Percentiles rank a stretch among this genome's conserved stretches.
These are phyloP conservation scores for Botrytis sinoallii DNA, from an alignment of 2,329 filamentous ascomycete species.

Conservation along the genomic window DNA sequence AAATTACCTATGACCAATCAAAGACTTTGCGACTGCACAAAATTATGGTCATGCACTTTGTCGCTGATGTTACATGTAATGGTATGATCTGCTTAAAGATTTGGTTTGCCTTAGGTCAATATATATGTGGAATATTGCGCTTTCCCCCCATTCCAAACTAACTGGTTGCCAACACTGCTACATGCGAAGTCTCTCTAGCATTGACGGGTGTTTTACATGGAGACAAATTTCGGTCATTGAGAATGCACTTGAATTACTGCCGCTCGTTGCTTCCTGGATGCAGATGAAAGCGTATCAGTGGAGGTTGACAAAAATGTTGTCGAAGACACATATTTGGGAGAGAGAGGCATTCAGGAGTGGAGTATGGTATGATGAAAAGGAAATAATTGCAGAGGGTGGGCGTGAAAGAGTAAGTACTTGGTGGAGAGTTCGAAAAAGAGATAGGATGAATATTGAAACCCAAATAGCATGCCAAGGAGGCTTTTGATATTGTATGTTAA, in stretches of 20 bases:
- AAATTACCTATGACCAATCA: neutral
- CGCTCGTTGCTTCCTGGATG: neutral
- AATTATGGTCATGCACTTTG: neutral
- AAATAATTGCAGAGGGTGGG: neutral
- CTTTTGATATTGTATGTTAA: too few relatives aligned
- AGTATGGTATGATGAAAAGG: neutral
- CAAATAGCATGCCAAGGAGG: too few relatives aligned
- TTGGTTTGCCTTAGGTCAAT: neutral
- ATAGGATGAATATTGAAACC: neutral
- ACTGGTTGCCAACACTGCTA: neutral
- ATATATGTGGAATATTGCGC: neutral
- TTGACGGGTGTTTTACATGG: neutral
- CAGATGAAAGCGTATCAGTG: neutral
- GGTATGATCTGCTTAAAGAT: neutral
- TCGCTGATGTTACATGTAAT: neutral
- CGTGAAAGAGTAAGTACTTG: neutral
- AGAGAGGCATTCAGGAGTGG: neutral
- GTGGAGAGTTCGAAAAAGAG: neutral
- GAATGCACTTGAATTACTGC: neutral
- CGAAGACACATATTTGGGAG: neutral
- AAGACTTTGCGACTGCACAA: neutral
- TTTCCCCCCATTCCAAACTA: neutral
- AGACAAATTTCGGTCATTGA: neutral
- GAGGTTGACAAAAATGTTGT: neutral
- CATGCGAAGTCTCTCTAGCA: neutral